These are phyloP conservation scores for Porcisia deanei DNA, from an alignment of 208 protist species.

Conservation along the genomic window DNA sequence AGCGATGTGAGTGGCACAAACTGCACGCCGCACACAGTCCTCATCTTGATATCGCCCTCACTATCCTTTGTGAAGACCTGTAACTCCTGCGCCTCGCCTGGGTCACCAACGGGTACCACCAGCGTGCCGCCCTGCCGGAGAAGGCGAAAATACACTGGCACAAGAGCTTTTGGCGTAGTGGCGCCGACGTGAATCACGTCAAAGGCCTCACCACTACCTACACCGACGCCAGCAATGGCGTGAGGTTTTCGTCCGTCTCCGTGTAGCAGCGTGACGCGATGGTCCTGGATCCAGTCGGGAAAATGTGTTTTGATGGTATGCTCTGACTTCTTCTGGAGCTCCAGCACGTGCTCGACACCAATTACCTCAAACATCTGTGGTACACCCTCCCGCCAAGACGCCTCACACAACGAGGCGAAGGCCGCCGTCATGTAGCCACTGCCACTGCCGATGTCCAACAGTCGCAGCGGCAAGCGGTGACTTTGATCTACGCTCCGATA, in stretches of 20 bases:
- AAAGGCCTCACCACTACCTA: constrained; percentile 29
- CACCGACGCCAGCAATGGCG: constrained; percentile 13
- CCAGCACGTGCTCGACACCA: constrained; percentile 81
- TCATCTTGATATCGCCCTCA: constrained; percentile 45
- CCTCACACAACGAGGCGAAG: constrained; percentile 58
- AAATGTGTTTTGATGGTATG: constrained; percentile 49
- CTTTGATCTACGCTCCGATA: constrained; percentile 6
- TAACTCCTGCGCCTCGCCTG: constrained; percentile 56
- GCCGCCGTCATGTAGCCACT: constrained; percentile 90
- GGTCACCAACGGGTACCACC: constrained; percentile 74
- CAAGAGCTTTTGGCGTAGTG: constrained; percentile 44
- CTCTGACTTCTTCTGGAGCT: constrained; percentile 49
- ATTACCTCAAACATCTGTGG: constrained; percentile 44
- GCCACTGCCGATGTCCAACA: constrained; percentile 88
- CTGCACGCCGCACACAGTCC: constrained; percentile 39
- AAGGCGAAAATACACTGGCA: constrained; percentile 43
- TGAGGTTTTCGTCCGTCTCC: constrained; percentile 70
- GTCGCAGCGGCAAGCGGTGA: constrained; percentile 26
- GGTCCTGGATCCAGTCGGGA: constrained; percentile 35
- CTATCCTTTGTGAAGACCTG: constrained; percentile 64
- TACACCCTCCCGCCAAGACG: constrained; percentile 17
- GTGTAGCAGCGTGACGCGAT: constrained; percentile 43
- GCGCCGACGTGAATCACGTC: constrained; percentile 91
- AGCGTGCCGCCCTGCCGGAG: constrained; percentile 60
- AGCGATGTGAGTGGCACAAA: constrained; percentile 88